Base-by-base conservation (phyloP, 129 eudicot species). In the Glebionis coronaria region DNA sequence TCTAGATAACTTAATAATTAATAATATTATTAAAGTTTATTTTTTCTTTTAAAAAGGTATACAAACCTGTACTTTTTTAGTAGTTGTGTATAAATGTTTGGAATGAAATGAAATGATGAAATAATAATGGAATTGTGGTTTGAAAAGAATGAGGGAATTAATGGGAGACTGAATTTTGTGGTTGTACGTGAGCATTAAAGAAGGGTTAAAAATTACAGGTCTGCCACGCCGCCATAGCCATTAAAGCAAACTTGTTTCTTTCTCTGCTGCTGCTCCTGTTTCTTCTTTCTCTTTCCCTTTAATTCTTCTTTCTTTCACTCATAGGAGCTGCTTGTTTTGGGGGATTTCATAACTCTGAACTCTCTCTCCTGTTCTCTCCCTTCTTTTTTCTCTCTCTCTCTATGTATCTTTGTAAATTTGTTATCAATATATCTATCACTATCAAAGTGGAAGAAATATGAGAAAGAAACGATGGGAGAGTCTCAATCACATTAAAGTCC, bases 201-300 rank as follows among this genome's bases (percentile, higher is more conserved):
- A 75, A 63, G 63, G 31, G 21, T 20, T 51, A 67, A 49, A 68
- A 60, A 35, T 75, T 69, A 68, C 75, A 76, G 70, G 70, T 52
- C 80, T 76, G 70, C 75, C 65, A 76, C 75, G 80, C 80, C 80
- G 80, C 75, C 75, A 76, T 76, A 68, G 75, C 75, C 75, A 76
- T 76, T 68, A 76, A 76, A 61, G 80, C 80, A 68, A 58, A 13
- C 63, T 18, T 71, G 49, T 71, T 51, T 57, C 59, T 65, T 56
- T 29, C 68, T 74, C 72, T 65, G 60, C 72, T 70, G 74, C 59
- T 70, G 31, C 61, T 67, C 15, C 75, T 66, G 68, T n/a, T 60
- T 18, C 55, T 57, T 75, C 42, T 8, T 68, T 57, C 61, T 47
- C 61, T 76, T 68, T 68, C 51, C 51, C n/a, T n/a, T n/a, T n/a